These are phyloP conservation scores for Cyclotella atomus DNA, from an alignment of 108 stramenopile species.

Conservation along the genomic window DNA sequence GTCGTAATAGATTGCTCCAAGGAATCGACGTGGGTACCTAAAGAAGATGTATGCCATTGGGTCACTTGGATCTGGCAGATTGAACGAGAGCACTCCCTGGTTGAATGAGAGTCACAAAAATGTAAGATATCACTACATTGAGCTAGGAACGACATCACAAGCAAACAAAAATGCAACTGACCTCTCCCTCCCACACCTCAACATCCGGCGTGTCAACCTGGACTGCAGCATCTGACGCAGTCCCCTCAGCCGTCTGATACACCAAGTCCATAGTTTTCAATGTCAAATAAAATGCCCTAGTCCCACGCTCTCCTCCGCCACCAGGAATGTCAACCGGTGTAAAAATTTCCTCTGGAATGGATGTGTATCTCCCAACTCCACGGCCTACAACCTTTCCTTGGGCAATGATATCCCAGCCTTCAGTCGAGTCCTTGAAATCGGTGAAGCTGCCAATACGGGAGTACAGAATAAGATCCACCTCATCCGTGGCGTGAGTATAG, in stretches of 20 bases:
- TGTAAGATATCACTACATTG: no score
- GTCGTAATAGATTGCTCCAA: slow-evolving; percentile 8
- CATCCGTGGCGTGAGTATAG: slow-evolving; percentile 19
- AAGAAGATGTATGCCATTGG: neutral
- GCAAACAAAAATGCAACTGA: neutral
- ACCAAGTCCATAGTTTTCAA: slow-evolving; percentile 15
- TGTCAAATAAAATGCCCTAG: slow-evolving; percentile 25
- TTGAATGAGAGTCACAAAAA: no score
- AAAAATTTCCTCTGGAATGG: slow-evolving; percentile 24
- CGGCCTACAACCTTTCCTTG: slow-evolving; percentile 5
- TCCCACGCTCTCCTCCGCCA: slow-evolving; percentile 21
- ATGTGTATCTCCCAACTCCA: slow-evolving; percentile 23
- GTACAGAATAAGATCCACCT: slow-evolving; percentile 15
- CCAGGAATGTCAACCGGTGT: slow-evolving; percentile 23
- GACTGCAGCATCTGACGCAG: slow-evolving; percentile 1
- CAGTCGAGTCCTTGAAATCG: slow-evolving; percentile 13
- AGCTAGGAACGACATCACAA: neutral
- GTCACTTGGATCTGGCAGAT: neutral
- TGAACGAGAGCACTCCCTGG: neutral
- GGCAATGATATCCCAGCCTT: slow-evolving; percentile 31
- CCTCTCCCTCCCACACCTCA: slow-evolving; percentile 26
- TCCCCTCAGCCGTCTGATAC: neutral
- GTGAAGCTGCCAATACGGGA: slow-evolving; percentile 12
- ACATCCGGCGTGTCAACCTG: slow-evolving; percentile 15
- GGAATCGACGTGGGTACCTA: neutral